Evolutionary conservation across 208 protist genomes (phyloP).

Genomic region (Porcisia deanei): DNA sequence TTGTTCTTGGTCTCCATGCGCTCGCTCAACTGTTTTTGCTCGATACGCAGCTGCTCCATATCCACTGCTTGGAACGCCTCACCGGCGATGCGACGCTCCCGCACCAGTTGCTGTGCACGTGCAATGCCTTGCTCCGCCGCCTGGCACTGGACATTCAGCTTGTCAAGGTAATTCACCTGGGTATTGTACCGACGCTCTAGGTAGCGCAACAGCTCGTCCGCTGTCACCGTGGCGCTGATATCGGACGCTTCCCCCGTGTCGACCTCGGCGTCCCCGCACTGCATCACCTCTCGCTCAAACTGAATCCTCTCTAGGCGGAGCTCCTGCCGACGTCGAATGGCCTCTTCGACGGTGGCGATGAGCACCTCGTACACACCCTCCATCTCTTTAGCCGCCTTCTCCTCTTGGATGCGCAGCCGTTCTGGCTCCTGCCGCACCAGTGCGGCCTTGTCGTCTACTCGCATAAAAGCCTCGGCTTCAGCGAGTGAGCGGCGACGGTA

Average conservation of each 20-base stretch:
- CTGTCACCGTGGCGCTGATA: conserved; percentile 12
- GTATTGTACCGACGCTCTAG: conserved; percentile 62
- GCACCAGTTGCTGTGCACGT: conserved; percentile 84
- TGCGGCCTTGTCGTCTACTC: conserved; percentile 71
- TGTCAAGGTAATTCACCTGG: conserved; percentile 86
- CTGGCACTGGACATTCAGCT: conserved; percentile 82
- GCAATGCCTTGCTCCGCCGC: conserved; percentile 77
- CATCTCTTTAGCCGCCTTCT: conserved; percentile 42
- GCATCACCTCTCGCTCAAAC: conserved; percentile 75
- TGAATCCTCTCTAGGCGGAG: conserved; percentile 73
- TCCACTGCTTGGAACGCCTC: conserved; percentile 94
- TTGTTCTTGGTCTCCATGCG: conserved; percentile 94
- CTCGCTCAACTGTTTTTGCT: conserved; percentile 95
- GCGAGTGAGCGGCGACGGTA: conserved; percentile 57
- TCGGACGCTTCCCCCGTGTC: background rate
- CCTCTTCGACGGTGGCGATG: conserved; percentile 78
- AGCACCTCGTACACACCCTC: conserved; percentile 69
- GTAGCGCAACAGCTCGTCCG: conserved; percentile 90
- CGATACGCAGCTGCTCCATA: conserved; percentile 96
- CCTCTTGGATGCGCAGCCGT: conserved; percentile 49
- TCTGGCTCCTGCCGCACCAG: conserved; percentile 63
- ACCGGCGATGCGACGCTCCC: conserved; percentile 90
- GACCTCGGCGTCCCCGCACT: conserved; percentile 10
- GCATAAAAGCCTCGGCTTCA: conserved; percentile 45
- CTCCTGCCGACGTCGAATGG: conserved; percentile 60